phyloP scores from a whole-genome alignment of 225 moss, liverwort and hornwort species.

The Takakia lepidozioides region DNA sequence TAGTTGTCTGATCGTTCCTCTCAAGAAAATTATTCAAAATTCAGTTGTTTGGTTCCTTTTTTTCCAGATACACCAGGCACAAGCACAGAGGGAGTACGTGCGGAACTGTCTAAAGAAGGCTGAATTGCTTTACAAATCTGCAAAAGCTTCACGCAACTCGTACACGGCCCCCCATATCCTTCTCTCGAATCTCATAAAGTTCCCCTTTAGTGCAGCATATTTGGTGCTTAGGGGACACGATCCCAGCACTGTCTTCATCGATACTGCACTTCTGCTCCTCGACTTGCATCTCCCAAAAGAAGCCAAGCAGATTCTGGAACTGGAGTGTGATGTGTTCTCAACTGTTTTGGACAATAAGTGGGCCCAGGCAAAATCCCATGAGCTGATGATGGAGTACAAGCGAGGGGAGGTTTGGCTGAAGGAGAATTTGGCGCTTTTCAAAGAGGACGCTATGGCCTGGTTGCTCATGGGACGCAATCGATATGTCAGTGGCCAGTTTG shows the following conservation, averaged over 20 bases:
- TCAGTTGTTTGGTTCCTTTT: no score
- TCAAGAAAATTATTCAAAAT: no score
- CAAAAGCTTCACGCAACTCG: conserved; percentile 11
- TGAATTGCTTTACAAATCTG: conserved; percentile 27
- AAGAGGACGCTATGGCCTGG: conserved; percentile 67
- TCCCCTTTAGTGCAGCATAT: conserved; percentile 54
- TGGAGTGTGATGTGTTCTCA: conserved; percentile 65
- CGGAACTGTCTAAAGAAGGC: conserved; percentile 60
- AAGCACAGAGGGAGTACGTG: conserved; percentile 50
- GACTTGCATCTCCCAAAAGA: conserved; percentile 68
- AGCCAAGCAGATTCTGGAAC: conserved; percentile 37
- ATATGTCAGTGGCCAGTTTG: conserved; percentile 29
- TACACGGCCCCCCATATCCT: conserved; percentile 58
- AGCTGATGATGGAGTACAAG: conserved; percentile 43
- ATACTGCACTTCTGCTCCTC: conserved; percentile 43
- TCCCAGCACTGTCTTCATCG: conserved; percentile 33
- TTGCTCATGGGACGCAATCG: conserved; percentile 48
- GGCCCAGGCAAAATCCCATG: conserved; percentile 57
- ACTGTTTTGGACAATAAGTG: conserved; percentile 62
- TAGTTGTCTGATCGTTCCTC: no score
- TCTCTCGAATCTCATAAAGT: conserved; percentile 42
- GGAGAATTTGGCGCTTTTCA: conserved; percentile 46
- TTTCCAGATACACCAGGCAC: conserved; percentile 26
- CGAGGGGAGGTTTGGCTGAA: conserved; percentile 47
- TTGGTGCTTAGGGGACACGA: conserved; percentile 16